Percentiles rank a stretch among this genome's conserved stretches.
These are phyloP conservation scores for Trichoderma harzianum DNA, from an alignment of 2,329 filamentous ascomycete species.

Conservation along the genomic window DNA sequence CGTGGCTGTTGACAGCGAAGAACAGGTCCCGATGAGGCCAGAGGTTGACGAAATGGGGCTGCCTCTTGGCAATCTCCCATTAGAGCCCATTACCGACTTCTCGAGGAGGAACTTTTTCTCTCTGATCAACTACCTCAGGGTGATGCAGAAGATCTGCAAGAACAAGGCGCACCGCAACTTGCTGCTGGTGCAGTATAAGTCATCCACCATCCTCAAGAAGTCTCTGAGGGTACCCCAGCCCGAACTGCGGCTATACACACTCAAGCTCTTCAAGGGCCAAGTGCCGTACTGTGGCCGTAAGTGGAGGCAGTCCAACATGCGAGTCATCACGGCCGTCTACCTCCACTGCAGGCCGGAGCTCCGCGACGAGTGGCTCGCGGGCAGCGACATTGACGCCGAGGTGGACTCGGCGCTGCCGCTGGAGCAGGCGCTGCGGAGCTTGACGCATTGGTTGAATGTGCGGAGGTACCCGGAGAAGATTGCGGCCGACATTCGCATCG, in stretches of 20 bases:
- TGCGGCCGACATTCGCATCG: conserved; percentile 53
- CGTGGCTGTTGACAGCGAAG: conserved; percentile 23
- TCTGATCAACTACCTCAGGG: conserved; percentile 88
- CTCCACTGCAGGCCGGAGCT: conserved; percentile 89
- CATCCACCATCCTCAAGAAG: conserved; percentile 85
- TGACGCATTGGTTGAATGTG: conserved; percentile 95
- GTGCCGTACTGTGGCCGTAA: conserved; percentile 97
- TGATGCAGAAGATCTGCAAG: conserved; percentile 97
- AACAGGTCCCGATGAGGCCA: conserved; percentile 41
- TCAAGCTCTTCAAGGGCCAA: conserved; percentile 98
- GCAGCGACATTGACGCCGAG: conserved; percentile 86
- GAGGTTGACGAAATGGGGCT: conserved; percentile 86
- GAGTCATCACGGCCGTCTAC: conserved; percentile 95
- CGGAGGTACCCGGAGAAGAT: conserved; percentile 77
- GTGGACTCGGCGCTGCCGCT: conserved; percentile 89
- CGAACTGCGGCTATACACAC: conserved; percentile 83
- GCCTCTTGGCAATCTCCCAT: conserved; percentile 66
- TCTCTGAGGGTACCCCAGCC: conserved; percentile 86
- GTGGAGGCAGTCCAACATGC: conserved; percentile 98
- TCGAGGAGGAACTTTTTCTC: conserved; percentile 95
- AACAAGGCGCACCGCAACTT: conserved; percentile 93
- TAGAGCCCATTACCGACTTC: conserved; percentile 79
- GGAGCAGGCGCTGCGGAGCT: conserved; percentile 81
- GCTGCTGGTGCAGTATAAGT: conserved; percentile 93
- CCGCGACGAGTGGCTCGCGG: conserved; percentile 90